Evolutionary conservation across 345 rosid species (phyloP), one percentile per base, ranked within the genome.

Genomic region (Hirschfeldia incana): DNA sequence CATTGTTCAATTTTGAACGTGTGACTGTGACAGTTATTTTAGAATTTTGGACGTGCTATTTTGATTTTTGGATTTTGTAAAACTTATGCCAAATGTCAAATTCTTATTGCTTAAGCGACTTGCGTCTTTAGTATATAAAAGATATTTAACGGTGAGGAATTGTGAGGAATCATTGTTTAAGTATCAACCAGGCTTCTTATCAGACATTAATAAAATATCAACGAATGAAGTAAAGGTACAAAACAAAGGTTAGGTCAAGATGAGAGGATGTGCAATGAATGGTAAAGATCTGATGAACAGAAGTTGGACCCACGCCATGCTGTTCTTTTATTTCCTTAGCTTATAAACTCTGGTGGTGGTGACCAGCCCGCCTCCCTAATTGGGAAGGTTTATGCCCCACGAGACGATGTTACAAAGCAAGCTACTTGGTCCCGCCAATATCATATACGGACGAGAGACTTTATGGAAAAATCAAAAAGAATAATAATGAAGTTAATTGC

Each of bases 291-390:
- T 4, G 2, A 37, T 33, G 3, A 17, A 11, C 76, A 80, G 21
- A 57, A 28, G 49, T 63, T 32, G 72, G 49, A 8, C 49, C 80
- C 76, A 70, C 42, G 69, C 63, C 80, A 75, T 75, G 3, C 83
- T 74, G 82, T 79, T 21, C 4, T 66, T 65, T 13, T 49, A n/a
- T 61, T 32, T 2, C 17, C 51, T 33, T 65, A 44, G 65, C 70
- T 55, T 74, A n/a, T 55, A 53, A 69, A 70, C 59, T 49, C 6
- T 58, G 16, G 65, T 61, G 78, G 75, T 80, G 75, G 79, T 80
- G 80, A 71, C 76, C 83, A 80, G 69, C 71, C 63, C 75, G 66
- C 29, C 42, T 51, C 70, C 70, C 36, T 63, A 37, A 70, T 80
- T 75, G 83, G 79, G 64, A 42, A 46, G 49, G 55, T 8, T 65